Evolutionary conservation across 2,329 filamentous ascomycete genomes (phyloP), one percentile per base, ranked within the genome.

Genomic region (Venturia asperata): DNA sequence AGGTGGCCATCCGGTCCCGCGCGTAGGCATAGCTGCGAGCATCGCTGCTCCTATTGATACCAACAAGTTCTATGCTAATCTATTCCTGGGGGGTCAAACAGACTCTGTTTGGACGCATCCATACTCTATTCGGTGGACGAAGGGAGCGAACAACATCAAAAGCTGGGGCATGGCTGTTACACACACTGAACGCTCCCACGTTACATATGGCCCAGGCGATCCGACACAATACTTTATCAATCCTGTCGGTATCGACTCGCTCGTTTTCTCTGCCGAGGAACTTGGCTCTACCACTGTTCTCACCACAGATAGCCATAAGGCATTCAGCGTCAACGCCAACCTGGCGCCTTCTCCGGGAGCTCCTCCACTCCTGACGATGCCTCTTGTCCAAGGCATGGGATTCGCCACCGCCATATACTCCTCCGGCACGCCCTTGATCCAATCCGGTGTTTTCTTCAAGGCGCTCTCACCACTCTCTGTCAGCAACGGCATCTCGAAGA

Each of bases 371-470:
- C 82, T 97, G 24, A 55, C 43, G 7, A 47, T 97, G 24, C 92
- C 92, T 0, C 73, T 97, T 9, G 86, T 96, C 0, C 93, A 97
- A 72, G 94, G 94, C 13, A 94, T 95, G 86, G 88, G 85, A 0
- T 96, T 92, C 70, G 80, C 96, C 21, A 97, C 92, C 5, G 92
- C 82, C 0, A 75, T 89, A n/a, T 97, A 92, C 75, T 81, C 81
- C 63, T 85, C 86, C 39, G 81, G 85, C 0, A 87, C 85, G 9
- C 93, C 93, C 0, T 72, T 87, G 5, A 81, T 97, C 55, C 86
- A 92, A 70, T 88, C 87, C 27, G 86, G 85, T 0, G 83, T 94
- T 1, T 88, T 87, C 67, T 95, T 93, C 79, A 81, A 82, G 66
- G 85, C 82, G 21, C 79, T 97, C 61, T 77, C 77, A 5, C 77